Evolutionary conservation across 2,329 filamentous ascomycete genomes (phyloP).

Genomic region (Akanthomyces uredinophilus): DNA sequence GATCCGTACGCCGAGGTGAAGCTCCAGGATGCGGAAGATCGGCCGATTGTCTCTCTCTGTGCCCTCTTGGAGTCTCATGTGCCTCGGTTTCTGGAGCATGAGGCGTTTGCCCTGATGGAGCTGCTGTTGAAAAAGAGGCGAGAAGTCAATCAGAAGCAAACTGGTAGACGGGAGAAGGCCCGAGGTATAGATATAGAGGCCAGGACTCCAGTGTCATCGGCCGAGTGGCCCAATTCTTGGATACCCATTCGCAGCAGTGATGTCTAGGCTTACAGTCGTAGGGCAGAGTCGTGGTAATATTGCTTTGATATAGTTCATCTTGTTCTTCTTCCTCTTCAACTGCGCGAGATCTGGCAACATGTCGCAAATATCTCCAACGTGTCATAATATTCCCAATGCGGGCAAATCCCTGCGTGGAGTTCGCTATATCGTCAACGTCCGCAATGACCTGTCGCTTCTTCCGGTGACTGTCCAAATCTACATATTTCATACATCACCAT

Average conservation of each 20-base stretch:
- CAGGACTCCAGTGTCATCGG: not conserved
- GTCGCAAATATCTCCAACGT: too few relatives aligned
- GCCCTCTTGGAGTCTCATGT: not conserved
- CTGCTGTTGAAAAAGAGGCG: not conserved
- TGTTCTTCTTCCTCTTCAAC: too few relatives aligned
- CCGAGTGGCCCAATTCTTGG: constrained; percentile 7
- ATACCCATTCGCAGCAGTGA: not conserved
- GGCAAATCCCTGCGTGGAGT: too few relatives aligned
- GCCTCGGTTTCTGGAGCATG: not conserved
- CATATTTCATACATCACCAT: too few relatives aligned
- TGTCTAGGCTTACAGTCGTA: not conserved
- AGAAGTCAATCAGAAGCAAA: not conserved
- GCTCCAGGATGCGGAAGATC: not conserved
- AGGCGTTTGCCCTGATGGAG: not conserved
- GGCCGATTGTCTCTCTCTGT: not conserved
- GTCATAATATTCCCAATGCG: too few relatives aligned
- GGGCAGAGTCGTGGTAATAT: not conserved
- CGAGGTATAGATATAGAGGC: not conserved
- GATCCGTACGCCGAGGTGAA: constrained; percentile 6
- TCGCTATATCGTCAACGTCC: too few relatives aligned
- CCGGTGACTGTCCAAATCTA: too few relatives aligned
- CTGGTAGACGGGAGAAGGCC: not conserved
- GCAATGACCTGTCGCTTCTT: too few relatives aligned
- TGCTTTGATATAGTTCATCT: not conserved
- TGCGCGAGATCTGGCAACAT: too few relatives aligned